A percentile compares a stretch with the other conserved stretches of the same genome.
These are phyloP conservation scores for Aspergillus pseudoterreus DNA, from an alignment of 2,329 filamentous ascomycete genomes.

Conservation along the genomic window DNA sequence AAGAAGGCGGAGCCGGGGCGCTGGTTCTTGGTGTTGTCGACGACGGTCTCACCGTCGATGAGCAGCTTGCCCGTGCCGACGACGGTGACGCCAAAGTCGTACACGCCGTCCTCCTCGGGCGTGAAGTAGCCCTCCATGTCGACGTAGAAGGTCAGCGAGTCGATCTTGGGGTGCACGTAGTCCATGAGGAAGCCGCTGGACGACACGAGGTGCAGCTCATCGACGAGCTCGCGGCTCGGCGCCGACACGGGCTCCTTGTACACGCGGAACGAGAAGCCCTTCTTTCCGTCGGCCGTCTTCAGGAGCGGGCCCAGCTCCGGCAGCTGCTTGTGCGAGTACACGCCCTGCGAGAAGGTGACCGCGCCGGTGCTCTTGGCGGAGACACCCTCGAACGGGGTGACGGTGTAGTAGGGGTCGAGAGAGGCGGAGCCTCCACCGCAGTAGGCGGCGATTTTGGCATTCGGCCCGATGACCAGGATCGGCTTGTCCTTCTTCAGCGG, in stretches of 20 bases:
- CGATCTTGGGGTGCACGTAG: conserved; percentile 54
- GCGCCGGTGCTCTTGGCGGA: conserved; percentile 30
- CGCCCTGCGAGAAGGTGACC: conserved; percentile 55
- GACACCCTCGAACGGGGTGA: conserved; percentile 45
- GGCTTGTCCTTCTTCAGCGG: conserved; percentile 51
- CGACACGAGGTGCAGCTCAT: conserved; percentile 44
- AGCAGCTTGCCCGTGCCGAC: conserved; percentile 64
- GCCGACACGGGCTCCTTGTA: conserved; percentile 57
- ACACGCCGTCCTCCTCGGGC: conserved; percentile 58
- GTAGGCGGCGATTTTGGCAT: conserved; percentile 46
- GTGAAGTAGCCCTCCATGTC: conserved; percentile 60
- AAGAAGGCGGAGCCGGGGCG: conserved; percentile 62
- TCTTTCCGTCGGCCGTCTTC: conserved; percentile 50
- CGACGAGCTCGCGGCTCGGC: conserved; percentile 48
- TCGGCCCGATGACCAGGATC: conserved; percentile 53
- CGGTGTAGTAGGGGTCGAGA: conserved; percentile 43
- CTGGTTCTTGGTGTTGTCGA: conserved; percentile 65
- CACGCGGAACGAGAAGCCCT: conserved; percentile 60
- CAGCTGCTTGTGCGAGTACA: conserved; percentile 62
- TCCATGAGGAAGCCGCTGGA: conserved; percentile 50
- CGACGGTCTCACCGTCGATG: conserved; percentile 59
- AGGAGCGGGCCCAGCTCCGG: conserved; percentile 55
- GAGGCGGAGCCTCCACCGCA: conserved; percentile 65
- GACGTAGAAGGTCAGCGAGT: conserved; percentile 54
- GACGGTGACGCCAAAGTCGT: conserved; percentile 65